Conservation (phyloP, 2,329 filamentous ascomycete species). For the Xylariaceae sp. region DNA sequence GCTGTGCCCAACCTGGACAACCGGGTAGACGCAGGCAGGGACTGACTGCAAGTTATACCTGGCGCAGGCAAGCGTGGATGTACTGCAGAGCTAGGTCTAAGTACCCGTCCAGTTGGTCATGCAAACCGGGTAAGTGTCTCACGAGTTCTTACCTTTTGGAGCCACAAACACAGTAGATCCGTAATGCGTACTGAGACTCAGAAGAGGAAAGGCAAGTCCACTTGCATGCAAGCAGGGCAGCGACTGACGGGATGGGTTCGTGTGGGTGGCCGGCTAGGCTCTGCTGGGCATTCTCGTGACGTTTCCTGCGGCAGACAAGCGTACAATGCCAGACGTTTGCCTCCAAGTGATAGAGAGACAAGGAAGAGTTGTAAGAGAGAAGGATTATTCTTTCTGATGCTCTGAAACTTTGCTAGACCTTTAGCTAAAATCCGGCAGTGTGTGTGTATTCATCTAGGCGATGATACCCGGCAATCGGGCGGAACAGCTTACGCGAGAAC, state of each 20-base stretch:
- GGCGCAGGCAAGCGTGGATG: not conserved
- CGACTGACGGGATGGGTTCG: not conserved
- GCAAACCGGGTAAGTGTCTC: not conserved
- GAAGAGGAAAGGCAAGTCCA: not conserved
- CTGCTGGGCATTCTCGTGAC: not conserved
- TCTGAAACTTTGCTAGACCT: not conserved
- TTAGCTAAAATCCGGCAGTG: not conserved
- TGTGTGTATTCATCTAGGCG: not conserved
- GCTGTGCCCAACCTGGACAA: not conserved
- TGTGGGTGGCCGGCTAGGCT: not conserved
- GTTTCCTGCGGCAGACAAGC: not conserved
- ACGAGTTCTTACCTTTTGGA: not conserved
- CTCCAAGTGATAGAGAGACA: not conserved
- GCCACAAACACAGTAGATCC: not conserved
- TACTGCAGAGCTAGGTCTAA: not conserved
- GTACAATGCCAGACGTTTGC: not conserved
- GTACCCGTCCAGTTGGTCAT: not conserved
- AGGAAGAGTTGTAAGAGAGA: not conserved
- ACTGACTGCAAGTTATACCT: not conserved
- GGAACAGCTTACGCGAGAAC: not conserved
- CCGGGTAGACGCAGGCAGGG: not conserved
- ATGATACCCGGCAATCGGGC: not conserved
- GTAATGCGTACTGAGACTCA: not conserved
- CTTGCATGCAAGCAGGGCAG: no score
- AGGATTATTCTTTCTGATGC: not conserved